phyloP scores from a whole-genome alignment of 768 basidiomycete species.

The Lactarius sanguifluus region DNA sequence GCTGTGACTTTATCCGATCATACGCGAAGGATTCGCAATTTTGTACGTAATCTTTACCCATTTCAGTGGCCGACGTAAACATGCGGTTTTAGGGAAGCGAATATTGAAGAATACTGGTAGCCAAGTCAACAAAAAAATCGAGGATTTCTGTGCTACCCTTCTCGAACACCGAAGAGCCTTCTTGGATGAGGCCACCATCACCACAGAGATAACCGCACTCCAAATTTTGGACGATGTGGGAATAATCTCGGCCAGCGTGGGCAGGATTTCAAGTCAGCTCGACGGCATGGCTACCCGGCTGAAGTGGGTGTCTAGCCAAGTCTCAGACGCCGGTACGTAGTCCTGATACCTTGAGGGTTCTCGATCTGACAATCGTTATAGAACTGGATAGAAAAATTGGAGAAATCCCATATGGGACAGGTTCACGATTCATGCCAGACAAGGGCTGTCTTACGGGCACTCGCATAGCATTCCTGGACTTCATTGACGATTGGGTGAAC shows the following conservation, averaged over 20 bases:
- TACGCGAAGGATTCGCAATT: background rate
- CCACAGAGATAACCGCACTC: background rate
- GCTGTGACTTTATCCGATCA: background rate
- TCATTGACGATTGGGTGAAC: background rate
- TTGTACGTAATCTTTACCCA: background rate
- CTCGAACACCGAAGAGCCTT: background rate
- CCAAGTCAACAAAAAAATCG: background rate
- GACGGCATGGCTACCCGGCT: background rate
- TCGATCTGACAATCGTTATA: background rate
- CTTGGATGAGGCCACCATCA: background rate
- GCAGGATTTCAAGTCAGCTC: background rate
- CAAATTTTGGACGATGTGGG: background rate
- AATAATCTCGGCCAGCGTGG: background rate
- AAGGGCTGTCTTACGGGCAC: constrained; percentile 4
- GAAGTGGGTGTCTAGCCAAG: background rate
- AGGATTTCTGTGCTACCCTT: background rate
- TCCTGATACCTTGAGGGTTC: too few species aligned
- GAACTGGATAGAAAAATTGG: background rate
- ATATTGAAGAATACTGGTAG: background rate
- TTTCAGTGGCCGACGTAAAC: background rate
- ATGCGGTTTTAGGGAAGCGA: background rate
- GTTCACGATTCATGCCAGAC: background rate
- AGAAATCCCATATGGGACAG: background rate
- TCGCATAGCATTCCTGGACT: background rate
- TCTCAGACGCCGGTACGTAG: background rate